phyloP scores from a whole-genome alignment of 2,329 filamentous ascomycete species.

The Epichloe scottii region DNA sequence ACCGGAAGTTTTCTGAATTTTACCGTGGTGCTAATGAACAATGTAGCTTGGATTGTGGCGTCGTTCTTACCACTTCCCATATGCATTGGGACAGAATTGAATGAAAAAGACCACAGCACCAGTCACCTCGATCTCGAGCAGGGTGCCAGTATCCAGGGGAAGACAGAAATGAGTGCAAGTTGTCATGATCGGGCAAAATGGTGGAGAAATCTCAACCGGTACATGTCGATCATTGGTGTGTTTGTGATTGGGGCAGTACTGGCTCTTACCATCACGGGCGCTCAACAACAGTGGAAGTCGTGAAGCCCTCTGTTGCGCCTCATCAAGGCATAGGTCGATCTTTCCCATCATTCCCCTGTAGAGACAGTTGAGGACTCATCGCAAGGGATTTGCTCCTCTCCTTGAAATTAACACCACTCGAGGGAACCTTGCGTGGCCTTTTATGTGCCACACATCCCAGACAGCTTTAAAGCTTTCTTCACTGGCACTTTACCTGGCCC shows the following conservation, averaged over 20 bases:
- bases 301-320: constrained; percentile 1
- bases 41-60: constrained; percentile 64
- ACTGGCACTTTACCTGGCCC: neutral
- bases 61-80: constrained; percentile 60
- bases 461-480: neutral
- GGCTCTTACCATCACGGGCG: constrained; percentile 38
- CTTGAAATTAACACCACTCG: neutral
- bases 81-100: constrained; percentile 38
- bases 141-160: constrained; percentile 21
- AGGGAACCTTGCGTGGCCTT: no score
- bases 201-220: constrained; percentile 48
- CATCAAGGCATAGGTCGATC: neutral
- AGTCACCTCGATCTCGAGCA: constrained; percentile 27
- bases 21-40: constrained; percentile 7
- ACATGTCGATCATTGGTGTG: constrained; percentile 44
- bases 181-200: constrained; percentile 41
- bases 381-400: neutral
- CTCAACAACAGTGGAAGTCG: constrained; percentile 36
- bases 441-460: neutral
- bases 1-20: neutral
- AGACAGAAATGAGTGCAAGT: constrained; percentile 29
- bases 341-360: no score
- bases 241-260: constrained; percentile 39
- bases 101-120: constrained; percentile 31
- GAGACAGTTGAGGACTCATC: no score